Evolutionary conservation across 257 asterid species (phyloP), one percentile per base, ranked within the genome.

Genomic region (Ballota nigra): DNA sequence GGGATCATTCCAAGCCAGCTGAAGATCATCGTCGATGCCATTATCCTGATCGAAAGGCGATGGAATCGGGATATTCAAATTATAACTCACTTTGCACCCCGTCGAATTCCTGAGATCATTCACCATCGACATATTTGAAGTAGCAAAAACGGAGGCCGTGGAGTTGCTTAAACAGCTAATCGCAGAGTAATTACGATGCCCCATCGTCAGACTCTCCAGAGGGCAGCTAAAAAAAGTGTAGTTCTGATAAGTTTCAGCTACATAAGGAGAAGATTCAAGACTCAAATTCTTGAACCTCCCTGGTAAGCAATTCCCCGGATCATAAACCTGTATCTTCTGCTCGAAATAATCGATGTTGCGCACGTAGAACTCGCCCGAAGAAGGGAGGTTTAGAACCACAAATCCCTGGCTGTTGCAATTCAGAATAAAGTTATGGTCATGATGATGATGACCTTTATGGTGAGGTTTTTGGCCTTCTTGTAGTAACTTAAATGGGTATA

Each of bases 101-200:
- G 49, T 60, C 65, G 11, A 49, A 20, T 47, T 68, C 62, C 18
- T 36, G 38, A 68, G 34, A 49, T 24, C 70, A 8, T 68, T 65
- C 31, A 10, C 23, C 45, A 12, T 18, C 5, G 80, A 38, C 60
- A 20, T 22, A 38, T 16, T 16, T 0, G 66, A 60, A 69, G 80
- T n/a, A 62, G 76, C 72, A 13, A 70, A 15, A 19, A 76, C 22
- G 6, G 68, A 62, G 28, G 62, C 29, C 4, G 62, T 69, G 9
- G 76, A 76, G 71, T 76, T 76, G 60, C 80, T 76, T 49, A 76
- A 47, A 59, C 80, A 76, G 8, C 67, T 18, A 33, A 75, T 24
- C 7, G 3, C 72, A 29, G 71, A 8, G 47, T 51, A 19, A 62
- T 75, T 75, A 51, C 23, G 58, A n/a, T 52, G 59, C 66, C 34